These are phyloP conservation scores for Termitomyces sp. DNA, from an alignment of 768 basidiomycete genomes.

Conservation along the genomic window DNA sequence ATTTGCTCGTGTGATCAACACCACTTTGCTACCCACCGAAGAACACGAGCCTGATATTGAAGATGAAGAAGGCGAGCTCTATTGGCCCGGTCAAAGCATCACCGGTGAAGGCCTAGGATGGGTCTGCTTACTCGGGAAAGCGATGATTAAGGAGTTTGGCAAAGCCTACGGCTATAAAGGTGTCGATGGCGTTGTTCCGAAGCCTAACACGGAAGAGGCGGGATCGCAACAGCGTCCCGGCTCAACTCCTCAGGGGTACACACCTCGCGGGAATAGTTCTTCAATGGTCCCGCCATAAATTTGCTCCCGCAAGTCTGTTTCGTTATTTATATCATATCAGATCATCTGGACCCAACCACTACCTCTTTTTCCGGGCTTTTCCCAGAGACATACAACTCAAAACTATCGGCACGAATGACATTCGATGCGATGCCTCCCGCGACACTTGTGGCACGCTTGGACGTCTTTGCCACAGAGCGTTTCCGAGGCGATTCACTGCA, in stretches of 20 bases:
- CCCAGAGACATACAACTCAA: conserved; percentile 3
- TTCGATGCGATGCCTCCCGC: background rate
- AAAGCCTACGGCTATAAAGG: conserved; percentile 73
- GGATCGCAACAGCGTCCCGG: conserved; percentile 20
- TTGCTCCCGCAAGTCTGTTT: background rate
- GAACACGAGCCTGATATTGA: conserved; percentile 82
- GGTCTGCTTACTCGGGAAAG: conserved; percentile 85
- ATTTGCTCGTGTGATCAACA: conserved; percentile 69
- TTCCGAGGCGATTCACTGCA: conserved; percentile 1
- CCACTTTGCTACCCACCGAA: conserved; percentile 59
- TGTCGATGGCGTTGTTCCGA: conserved; percentile 69
- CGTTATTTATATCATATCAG: conserved; percentile 15
- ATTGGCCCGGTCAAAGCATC: conserved; percentile 74
- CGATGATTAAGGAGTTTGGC: conserved; percentile 83
- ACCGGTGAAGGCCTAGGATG: conserved; percentile 80
- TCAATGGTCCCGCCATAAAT: conserved; percentile 13
- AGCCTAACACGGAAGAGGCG: conserved; percentile 46
- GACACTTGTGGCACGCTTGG: background rate
- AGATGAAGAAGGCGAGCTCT: conserved; percentile 84
- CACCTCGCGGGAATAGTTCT: conserved; percentile 20
- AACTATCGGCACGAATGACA: conserved; percentile 3
- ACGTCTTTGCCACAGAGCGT: background rate
- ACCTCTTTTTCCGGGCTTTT: conserved; percentile 2
- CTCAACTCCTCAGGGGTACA: conserved; percentile 18
- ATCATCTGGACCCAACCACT: conserved; percentile 4